phyloP scores from a whole-genome alignment of 768 basidiomycete genomes.

The Suillus hirtellus region DNA sequence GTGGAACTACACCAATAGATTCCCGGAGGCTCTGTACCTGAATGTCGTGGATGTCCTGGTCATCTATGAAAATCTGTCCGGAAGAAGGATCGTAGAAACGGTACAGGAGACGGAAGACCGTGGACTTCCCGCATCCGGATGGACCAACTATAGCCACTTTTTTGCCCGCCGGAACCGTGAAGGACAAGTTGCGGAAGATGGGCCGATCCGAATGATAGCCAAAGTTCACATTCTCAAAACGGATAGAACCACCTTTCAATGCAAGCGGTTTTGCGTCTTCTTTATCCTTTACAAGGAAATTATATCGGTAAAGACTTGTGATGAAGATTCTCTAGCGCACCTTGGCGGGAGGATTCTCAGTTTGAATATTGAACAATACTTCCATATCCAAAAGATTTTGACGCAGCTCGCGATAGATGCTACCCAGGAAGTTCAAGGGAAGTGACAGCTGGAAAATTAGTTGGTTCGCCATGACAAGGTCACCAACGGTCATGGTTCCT shows the following conservation, averaged over 20 bases:
- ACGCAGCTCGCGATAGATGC: constrained; percentile 94
- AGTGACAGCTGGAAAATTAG: constrained; percentile 96
- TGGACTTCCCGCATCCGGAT: constrained; percentile 96
- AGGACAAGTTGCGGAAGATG: constrained; percentile 86
- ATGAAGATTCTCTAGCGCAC: constrained; percentile 36
- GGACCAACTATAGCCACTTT: constrained; percentile 98
- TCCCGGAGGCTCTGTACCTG: constrained; percentile 71
- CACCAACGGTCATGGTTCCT: constrained; percentile 98
- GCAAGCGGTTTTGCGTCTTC: constrained; percentile 65
- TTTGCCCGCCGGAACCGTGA: constrained; percentile 93
- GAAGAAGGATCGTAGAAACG: constrained; percentile 87
- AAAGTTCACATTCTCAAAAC: constrained; percentile 90
- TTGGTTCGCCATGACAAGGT: constrained; percentile 99
- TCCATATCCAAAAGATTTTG: constrained; percentile 99
- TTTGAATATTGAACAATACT: constrained; percentile 85
- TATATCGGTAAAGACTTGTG: neutral
- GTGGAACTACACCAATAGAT: constrained; percentile 91
- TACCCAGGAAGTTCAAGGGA: constrained; percentile 95
- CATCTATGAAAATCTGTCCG: constrained; percentile 85
- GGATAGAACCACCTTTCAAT: constrained; percentile 82
- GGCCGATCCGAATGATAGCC: constrained; percentile 89
- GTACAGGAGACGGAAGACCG: constrained; percentile 90
- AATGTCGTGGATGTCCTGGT: constrained; percentile 78
- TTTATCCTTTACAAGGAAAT: constrained; percentile 52
- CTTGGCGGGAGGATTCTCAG: constrained; percentile 70